Evolutionary conservation across 1,284 basidiomycete genomes (phyloP).

Genomic region (Phellinidium pouzarii): DNA sequence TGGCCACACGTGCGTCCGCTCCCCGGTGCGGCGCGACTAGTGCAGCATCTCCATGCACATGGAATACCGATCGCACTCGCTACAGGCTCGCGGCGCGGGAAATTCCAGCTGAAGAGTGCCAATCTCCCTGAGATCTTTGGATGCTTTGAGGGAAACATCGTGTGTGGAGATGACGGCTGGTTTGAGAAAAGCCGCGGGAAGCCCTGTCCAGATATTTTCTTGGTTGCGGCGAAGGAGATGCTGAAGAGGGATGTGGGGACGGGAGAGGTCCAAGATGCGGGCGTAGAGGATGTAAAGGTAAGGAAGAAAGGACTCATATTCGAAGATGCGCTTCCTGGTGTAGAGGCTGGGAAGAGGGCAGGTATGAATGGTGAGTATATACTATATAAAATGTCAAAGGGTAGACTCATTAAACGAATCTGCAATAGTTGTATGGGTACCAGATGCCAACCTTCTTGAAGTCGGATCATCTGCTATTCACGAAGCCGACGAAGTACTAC

Average conservation of each 20-base stretch:
- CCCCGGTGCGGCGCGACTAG: slow-evolving; percentile 59
- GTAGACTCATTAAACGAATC: too few relatives aligned
- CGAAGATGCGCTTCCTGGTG: slow-evolving; percentile 67
- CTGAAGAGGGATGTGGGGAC: slow-evolving; percentile 51
- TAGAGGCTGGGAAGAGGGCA: slow-evolving; percentile 70
- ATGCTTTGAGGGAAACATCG: slow-evolving; percentile 52
- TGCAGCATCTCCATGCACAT: slow-evolving; percentile 58
- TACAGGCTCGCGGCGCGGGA: slow-evolving; percentile 60
- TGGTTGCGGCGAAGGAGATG: slow-evolving; percentile 53
- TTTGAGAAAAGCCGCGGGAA: slow-evolving; percentile 42
- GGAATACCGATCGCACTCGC: slow-evolving; percentile 69
- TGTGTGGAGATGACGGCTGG: slow-evolving; percentile 58
- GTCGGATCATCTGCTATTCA: slow-evolving; percentile 40
- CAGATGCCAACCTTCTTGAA: slow-evolving; percentile 57
- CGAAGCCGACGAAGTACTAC: slow-evolving; percentile 46
- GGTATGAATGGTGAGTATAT: slow-evolving; percentile 64
- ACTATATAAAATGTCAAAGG: too few relatives aligned
- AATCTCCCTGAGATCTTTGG: slow-evolving; percentile 52
- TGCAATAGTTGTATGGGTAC: slow-evolving; percentile 66
- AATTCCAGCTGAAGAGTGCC: slow-evolving; percentile 57
- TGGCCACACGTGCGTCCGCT: slow-evolving; percentile 65
- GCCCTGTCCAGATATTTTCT: slow-evolving; percentile 70
- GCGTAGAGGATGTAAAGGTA: slow-evolving; percentile 37
- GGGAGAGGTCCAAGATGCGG: slow-evolving; percentile 32
- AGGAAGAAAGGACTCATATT: slow-evolving; percentile 63